These are phyloP conservation scores for Poronia punctata DNA, from an alignment of 495 filamentous ascomycete genomes.

Conservation along the genomic window DNA sequence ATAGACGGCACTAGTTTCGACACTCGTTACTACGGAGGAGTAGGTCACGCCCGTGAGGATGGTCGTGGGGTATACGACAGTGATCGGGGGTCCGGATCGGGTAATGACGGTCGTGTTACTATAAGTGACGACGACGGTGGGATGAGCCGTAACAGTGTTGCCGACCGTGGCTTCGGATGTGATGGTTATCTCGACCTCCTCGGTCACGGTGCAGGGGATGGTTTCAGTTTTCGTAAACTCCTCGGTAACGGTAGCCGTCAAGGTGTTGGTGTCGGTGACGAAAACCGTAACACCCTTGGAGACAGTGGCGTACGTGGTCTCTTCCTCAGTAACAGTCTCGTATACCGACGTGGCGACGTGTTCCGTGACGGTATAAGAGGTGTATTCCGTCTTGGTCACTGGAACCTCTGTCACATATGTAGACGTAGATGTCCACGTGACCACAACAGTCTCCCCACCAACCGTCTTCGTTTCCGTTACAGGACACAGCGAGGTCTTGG, in stretches of 20 bases:
- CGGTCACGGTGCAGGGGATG: constrained; percentile 31
- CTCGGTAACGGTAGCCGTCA: constrained; percentile 26
- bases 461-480: constrained; percentile 38
- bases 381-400: constrained; percentile 16
- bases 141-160: constrained; percentile 23
- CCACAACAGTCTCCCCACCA: constrained; percentile 32
- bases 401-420: constrained; percentile 25
- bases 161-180: constrained; percentile 23
- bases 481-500: constrained; percentile 34
- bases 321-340: constrained; percentile 36
- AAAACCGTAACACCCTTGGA: constrained; percentile 32
- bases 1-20: constrained; percentile 10
- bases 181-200: constrained; percentile 27
- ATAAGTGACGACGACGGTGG: constrained; percentile 24
- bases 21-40: constrained; percentile 19
- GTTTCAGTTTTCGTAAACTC: constrained; percentile 28
- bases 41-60: constrained; percentile 5
- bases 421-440: constrained; percentile 37
- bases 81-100: constrained; percentile 13
- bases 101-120: constrained; percentile 23
- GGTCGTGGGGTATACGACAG: constrained; percentile 15
- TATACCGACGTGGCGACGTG: constrained; percentile 34
- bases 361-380: constrained; percentile 25
- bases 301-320: constrained; percentile 36
- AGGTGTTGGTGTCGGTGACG: constrained; percentile 38